Conservation (phyloP, 192 early-diverging fungal species). For the Phycomyces nitens region DNA sequence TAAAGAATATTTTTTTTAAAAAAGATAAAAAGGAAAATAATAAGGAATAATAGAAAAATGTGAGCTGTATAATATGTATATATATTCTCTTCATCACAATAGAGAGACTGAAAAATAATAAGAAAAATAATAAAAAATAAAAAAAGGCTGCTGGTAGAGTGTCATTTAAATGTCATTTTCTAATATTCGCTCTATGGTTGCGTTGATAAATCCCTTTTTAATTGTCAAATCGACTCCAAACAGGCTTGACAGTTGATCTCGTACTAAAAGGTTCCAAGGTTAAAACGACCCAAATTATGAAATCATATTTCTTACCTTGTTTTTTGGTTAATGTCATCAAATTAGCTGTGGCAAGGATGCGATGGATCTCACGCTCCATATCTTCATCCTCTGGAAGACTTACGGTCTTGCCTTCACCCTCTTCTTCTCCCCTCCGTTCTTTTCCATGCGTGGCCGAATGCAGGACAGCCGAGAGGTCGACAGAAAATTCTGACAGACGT, state of each 20-base stretch:
- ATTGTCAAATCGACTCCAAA: slow-evolving; percentile 63
- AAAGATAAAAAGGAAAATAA: too few relatives aligned
- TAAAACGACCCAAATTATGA: not conserved
- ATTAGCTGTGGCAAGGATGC: slow-evolving; percentile 59
- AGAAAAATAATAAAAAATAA: not conserved
- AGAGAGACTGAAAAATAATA: too few relatives aligned
- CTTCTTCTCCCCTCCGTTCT: not conserved
- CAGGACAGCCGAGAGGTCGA: slow-evolving; percentile 15
- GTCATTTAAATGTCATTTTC: slow-evolving; percentile 17
- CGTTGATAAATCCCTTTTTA: slow-evolving; percentile 67
- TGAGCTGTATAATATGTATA: too few relatives aligned
- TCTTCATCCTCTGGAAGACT: slow-evolving; percentile 26
- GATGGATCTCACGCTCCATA: slow-evolving; percentile 62
- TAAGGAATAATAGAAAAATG: too few relatives aligned
- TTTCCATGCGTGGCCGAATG: not conserved
- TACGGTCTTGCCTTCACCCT: slow-evolving; percentile 5
- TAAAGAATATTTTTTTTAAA: too few relatives aligned
- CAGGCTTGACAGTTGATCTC: slow-evolving; percentile 55
- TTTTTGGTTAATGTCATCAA: slow-evolving; percentile 70
- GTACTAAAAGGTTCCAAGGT: slow-evolving; percentile 38
- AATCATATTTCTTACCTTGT: slow-evolving; percentile 34
- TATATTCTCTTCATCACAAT: too few relatives aligned
- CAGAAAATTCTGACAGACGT: slow-evolving; percentile 14
- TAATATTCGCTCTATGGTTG: slow-evolving; percentile 47
- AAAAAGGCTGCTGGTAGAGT: not conserved